Conservation (phyloP, 371 early-diverging fungal genomes). For the Gilbertella persicaria region DNA sequence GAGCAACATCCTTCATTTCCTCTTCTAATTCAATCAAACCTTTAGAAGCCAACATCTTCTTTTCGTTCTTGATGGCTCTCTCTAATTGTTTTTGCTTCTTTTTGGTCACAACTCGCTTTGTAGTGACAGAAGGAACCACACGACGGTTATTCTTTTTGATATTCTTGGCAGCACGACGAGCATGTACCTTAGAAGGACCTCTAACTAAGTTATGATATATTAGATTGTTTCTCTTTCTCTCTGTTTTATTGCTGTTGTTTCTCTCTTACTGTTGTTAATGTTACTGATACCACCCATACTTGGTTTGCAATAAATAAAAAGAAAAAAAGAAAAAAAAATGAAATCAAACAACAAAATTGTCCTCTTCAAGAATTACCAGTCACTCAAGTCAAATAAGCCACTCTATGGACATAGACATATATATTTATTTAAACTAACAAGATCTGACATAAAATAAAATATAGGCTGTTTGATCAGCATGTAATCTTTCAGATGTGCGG, state of each 20-base stretch:
- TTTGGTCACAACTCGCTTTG: slow-evolving; percentile 33
- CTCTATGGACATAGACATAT: not conserved
- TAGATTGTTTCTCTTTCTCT: not conserved
- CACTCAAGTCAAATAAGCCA: not conserved
- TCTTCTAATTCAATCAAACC: slow-evolving; percentile 47
- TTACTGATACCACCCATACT: slow-evolving; percentile 30
- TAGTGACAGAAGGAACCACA: slow-evolving; percentile 22
- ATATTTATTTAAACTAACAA: slow-evolving; percentile 9
- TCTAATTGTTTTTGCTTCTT: slow-evolving; percentile 52
- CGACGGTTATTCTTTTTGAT: slow-evolving; percentile 14
- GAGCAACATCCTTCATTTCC: slow-evolving; percentile 46
- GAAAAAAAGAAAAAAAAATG: slow-evolving; percentile 6
- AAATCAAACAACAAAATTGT: not conserved
- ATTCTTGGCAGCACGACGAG: slow-evolving; percentile 18
- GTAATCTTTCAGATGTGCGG: slow-evolving; percentile 44
- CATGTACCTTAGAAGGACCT: slow-evolving; percentile 23
- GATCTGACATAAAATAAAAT: slow-evolving; percentile 50
- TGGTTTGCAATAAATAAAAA: slow-evolving; percentile 5
- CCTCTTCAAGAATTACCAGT: slow-evolving; percentile 4
- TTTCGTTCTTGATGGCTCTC: slow-evolving; percentile 36
- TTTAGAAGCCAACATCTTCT: slow-evolving; percentile 32
- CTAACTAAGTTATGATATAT: slow-evolving; percentile 8
- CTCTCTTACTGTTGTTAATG: slow-evolving; percentile 23
- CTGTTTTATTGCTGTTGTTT: not conserved
- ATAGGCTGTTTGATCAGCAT: slow-evolving; percentile 49